phyloP scores from a whole-genome alignment of 768 basidiomycete species.

The Amanita pseudoporphyria region DNA sequence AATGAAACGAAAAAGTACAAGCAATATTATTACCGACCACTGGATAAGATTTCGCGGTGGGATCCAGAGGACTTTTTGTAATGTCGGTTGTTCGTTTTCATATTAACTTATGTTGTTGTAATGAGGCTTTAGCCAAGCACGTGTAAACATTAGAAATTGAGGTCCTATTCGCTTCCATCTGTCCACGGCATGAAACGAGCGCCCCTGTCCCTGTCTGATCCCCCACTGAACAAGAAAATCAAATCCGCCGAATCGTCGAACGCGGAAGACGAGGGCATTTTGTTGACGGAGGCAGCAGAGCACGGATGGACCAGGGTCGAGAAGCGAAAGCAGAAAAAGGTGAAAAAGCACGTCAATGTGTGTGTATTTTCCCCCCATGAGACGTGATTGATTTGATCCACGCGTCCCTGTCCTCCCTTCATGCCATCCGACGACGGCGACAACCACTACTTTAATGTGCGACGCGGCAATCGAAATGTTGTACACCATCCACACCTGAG shows the following conservation, averaged over 20 bases:
- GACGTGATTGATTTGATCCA: constrained; percentile 4
- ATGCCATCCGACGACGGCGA: background rate
- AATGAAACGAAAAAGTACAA: constrained; percentile 77
- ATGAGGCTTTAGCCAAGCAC: background rate
- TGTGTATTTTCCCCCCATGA: constrained; percentile 20
- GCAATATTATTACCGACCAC: constrained; percentile 73
- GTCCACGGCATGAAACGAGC: constrained; percentile 4
- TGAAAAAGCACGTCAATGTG: constrained; percentile 37
- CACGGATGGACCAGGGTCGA: constrained; percentile 49
- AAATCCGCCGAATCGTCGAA: background rate
- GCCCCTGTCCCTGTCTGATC: background rate
- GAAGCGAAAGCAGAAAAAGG: constrained; percentile 64
- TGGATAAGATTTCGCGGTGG: constrained; percentile 66
- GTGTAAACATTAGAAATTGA: background rate
- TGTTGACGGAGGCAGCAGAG: background rate
- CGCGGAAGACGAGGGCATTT: background rate
- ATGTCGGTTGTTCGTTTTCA: background rate
- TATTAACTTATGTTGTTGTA: too few species aligned
- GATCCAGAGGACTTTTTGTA: constrained; percentile 59
- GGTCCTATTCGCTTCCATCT: background rate
- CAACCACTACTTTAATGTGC: background rate
- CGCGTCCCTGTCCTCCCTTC: constrained; percentile 5
- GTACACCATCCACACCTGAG: constrained; percentile 4
- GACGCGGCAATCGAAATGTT: background rate
- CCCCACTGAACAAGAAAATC: constrained; percentile 1